Conservation (phyloP, 2,329 filamentous ascomycete species). For the Beauveria caledonica region DNA sequence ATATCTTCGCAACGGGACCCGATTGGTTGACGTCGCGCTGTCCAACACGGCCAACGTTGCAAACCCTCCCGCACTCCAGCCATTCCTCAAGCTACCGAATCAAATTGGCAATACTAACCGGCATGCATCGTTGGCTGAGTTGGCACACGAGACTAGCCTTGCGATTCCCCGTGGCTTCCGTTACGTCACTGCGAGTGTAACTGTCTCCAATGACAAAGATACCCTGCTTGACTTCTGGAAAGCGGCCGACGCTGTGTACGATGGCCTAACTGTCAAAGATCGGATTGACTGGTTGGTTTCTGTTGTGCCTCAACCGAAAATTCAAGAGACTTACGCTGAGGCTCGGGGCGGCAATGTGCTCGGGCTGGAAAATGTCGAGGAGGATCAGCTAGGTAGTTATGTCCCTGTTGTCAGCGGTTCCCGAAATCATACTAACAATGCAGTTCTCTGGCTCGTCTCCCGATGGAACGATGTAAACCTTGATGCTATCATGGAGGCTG, state of each 20-base stretch:
- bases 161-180: slow-evolving; percentile 14
- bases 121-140: slow-evolving; percentile 10
- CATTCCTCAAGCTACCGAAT: slow-evolving; percentile 13
- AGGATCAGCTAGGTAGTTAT: slow-evolving; percentile 14
- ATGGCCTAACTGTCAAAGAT: slow-evolving; percentile 11
- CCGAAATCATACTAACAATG: neutral
- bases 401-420: neutral
- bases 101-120: slow-evolving; percentile 5
- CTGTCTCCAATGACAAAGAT: slow-evolving; percentile 11
- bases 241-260: slow-evolving; percentile 10
- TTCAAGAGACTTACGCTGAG: slow-evolving; percentile 9
- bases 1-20: slow-evolving; percentile 9
- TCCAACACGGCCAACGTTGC: slow-evolving; percentile 11
- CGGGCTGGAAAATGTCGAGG: slow-evolving; percentile 3
- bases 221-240: slow-evolving; percentile 13
- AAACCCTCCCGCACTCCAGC: slow-evolving; percentile 10
- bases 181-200: slow-evolving; percentile 14
- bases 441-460: slow-evolving; percentile 13
- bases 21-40: slow-evolving; percentile 5
- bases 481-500: slow-evolving; percentile 7
- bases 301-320: slow-evolving; percentile 12
- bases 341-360: slow-evolving; percentile 12
- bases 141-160: slow-evolving; percentile 12
- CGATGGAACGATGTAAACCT: slow-evolving; percentile 12
- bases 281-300: slow-evolving; percentile 15